Conservation (phyloP, 306 rosid species). For the Lablab purpureus region DNA sequence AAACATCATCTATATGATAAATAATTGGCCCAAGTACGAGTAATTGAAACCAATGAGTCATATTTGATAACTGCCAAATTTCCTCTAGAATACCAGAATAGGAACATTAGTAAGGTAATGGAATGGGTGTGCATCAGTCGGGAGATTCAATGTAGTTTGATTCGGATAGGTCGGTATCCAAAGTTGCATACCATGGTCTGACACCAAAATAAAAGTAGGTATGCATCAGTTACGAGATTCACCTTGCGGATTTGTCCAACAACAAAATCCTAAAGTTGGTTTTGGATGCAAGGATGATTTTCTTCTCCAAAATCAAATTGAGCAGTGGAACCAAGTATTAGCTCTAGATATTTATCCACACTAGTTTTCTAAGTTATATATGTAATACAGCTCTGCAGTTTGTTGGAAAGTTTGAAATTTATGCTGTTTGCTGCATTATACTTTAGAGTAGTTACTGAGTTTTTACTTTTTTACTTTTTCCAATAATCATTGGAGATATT, state of each 20-base stretch:
- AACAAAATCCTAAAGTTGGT: conserved; percentile 1
- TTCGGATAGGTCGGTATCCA: not conserved
- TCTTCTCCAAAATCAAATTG: conserved; percentile 7
- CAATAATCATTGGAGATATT: conserved; percentile 10
- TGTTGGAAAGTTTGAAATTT: not conserved
- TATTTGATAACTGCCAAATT: not conserved
- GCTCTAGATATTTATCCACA: not conserved
- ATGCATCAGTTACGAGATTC: conserved; percentile 16
- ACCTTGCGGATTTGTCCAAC: conserved; percentile 2
- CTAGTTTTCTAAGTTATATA: not conserved
- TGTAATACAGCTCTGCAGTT: not conserved
- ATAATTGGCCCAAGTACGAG: not conserved
- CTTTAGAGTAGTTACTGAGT: not conserved
- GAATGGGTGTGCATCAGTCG: not conserved
- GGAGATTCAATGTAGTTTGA: not conserved
- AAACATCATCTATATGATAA: not conserved
- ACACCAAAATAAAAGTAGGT: not conserved
- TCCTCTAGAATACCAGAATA: conserved; percentile 1
- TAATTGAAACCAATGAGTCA: not conserved
- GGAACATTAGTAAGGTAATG: conserved; percentile 10
- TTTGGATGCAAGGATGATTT: conserved; percentile 27
- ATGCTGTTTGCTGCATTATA: conserved; percentile 5
- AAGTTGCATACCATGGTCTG: not conserved
- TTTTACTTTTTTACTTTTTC: not conserved
- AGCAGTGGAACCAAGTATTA: not conserved